phyloP scores from a whole-genome alignment of 345 rosid genomes.

The Heritiera fomes region DNA sequence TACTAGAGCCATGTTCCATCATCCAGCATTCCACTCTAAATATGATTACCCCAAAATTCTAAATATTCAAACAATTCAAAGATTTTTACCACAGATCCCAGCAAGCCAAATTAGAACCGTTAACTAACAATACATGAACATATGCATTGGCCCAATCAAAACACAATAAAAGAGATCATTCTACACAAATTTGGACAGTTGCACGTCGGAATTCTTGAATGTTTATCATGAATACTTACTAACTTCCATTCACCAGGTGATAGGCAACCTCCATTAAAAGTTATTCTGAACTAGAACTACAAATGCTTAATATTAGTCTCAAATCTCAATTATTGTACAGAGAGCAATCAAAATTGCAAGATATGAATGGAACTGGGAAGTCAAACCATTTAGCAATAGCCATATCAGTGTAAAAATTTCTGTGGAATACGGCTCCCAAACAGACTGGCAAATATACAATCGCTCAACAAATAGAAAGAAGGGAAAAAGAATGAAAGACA shows the following conservation, averaged over 20 bases:
- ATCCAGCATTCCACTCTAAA: slow-evolving; percentile 35
- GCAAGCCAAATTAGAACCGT: background rate
- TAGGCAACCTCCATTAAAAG: background rate
- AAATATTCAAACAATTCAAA: background rate
- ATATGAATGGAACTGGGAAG: background rate
- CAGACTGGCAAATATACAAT: background rate
- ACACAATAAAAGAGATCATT: too few relatives aligned
- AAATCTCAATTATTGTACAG: too few relatives aligned
- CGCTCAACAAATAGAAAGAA: too few relatives aligned
- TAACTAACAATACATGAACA: too few relatives aligned
- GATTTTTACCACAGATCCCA: background rate
- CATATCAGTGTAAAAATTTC: background rate
- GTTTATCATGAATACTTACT: too few relatives aligned
- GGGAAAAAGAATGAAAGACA: background rate
- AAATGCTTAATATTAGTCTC: background rate
- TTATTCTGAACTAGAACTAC: background rate
- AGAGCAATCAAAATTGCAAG: background rate
- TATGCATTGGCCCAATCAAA: too few relatives aligned
- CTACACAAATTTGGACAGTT: too few relatives aligned
- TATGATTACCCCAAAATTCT: too few relatives aligned
- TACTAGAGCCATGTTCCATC: slow-evolving; percentile 46
- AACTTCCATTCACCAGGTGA: background rate
- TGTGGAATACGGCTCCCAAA: background rate
- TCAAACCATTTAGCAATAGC: background rate
- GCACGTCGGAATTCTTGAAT: too few relatives aligned